Base-by-base conservation (phyloP, 768 basidiomycete species). In the Mycena chlorophos region DNA sequence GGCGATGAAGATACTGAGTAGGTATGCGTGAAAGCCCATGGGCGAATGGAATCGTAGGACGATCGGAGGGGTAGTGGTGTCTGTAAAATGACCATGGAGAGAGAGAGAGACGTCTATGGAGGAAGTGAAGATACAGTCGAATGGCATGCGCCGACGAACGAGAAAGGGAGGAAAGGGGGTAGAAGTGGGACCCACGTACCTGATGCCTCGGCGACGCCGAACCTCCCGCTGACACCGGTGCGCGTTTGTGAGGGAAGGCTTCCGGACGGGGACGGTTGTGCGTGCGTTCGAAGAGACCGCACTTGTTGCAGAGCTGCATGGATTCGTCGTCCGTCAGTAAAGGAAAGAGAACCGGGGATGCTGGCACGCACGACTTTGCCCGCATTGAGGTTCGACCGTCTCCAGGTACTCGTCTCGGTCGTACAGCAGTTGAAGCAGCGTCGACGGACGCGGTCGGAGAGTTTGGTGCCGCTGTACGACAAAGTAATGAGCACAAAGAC, bases 361-460 rank as follows among this genome's bases (percentile, higher is more conserved):
- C 3, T 20, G 22, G 2, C 13, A 29, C 39, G 40, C 27, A 50
- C 37, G 63, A 84, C 82, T 73, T 83, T 83, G 17, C 81, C 81
- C 17, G 81, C 82, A 51, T 76, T 80, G 48, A 83, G 75, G 59
- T 78, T 80, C 13, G 79, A 81, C 56, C 83, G 71, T 43, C 81
- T 71, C 81, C 81, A 83, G 45, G 81, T 83, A 34, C 78, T 78
- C 27, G 83, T 83, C 54, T 83, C 81, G 29, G 82, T 83, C 8
- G 81, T 83, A 56, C 76, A 74, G 63, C 82, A 83, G 62, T 83
- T 83, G 74, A 77, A 83, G 66, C 82, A 83, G 50, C 81, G 73
- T 38, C 82, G 66, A 29, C 82, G 79, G 52, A 83, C 76, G 54
- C 80, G 71, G 66, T 82, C 79, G 62, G 73, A 77, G 43, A 83